Evolutionary conservation across 2,329 filamentous ascomycete genomes (phyloP).

Genomic region (Aspergillus quadricinctus): DNA sequence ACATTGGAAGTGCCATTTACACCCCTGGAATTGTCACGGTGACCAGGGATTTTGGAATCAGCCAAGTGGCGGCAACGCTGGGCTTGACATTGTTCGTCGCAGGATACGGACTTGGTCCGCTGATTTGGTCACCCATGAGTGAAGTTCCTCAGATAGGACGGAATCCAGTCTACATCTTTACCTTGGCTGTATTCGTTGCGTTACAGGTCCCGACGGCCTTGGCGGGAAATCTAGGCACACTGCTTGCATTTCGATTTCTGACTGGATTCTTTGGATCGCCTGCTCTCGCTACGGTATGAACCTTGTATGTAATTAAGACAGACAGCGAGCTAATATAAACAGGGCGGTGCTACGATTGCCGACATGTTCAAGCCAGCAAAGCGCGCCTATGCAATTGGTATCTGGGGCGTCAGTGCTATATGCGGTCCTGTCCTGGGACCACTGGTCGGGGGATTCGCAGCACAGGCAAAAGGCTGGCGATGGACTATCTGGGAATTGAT

Average conservation of each 20-base stretch:
- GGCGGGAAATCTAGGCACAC: constrained; percentile 46
- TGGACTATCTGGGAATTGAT: constrained; percentile 42
- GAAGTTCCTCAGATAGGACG: constrained; percentile 49
- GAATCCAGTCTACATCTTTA: constrained; percentile 46
- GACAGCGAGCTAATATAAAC: too few relatives aligned
- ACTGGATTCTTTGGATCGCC: constrained; percentile 48
- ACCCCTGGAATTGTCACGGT: constrained; percentile 40
- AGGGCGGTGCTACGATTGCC: constrained; percentile 37
- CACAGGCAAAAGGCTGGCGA: constrained; percentile 34
- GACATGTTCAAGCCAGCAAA: constrained; percentile 40
- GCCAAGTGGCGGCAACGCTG: constrained; percentile 32
- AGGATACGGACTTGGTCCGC: constrained; percentile 47
- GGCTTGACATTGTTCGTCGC: constrained; percentile 48
- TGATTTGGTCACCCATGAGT: constrained; percentile 40
- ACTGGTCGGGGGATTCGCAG: constrained; percentile 40
- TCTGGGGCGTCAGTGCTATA: too few relatives aligned
- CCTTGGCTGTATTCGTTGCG: constrained; percentile 46
- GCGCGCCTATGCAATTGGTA: constrained; percentile 6
- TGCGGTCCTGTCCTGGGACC: constrained; percentile 27
- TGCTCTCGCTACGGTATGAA: constrained; percentile 32
- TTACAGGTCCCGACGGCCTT: constrained; percentile 45
- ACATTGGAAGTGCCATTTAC: constrained; percentile 49
- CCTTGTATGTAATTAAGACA: too few relatives aligned
- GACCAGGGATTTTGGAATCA: constrained; percentile 40
- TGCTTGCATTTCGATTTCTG: constrained; percentile 49